Conservation (phyloP, 495 filamentous ascomycete genomes). For the Penicillium steckii region DNA sequence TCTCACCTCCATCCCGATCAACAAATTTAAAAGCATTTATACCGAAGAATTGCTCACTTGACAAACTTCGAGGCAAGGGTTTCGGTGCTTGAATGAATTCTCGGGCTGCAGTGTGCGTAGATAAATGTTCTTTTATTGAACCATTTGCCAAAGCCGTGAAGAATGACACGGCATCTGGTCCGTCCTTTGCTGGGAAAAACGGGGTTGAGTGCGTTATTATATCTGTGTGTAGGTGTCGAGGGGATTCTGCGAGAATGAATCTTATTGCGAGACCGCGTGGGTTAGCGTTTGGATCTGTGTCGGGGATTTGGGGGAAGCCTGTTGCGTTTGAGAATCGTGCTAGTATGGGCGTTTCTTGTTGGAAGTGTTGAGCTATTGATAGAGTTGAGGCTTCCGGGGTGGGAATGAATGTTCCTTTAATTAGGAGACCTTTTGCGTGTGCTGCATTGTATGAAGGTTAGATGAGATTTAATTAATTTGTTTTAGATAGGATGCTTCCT, state of each 20-base stretch:
- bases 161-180: background rate
- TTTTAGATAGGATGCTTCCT: background rate
- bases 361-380: background rate
- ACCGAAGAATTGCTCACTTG: background rate
- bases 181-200: background rate
- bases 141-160: background rate
- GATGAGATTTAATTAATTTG: background rate
- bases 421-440: background rate
- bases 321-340: background rate
- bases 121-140: background rate
- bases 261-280: background rate
- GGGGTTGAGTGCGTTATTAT: background rate
- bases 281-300: background rate
- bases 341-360: background rate
- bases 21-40: background rate
- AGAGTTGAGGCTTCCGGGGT: background rate
- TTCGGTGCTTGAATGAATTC: background rate
- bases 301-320: background rate
- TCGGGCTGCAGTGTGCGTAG: background rate
- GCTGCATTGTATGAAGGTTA: background rate
- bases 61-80: background rate
- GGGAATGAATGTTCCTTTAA: background rate
- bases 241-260: background rate
- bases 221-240: background rate
- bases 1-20: background rate